Conservation (phyloP, 192 early-diverging fungal species). For the Mortierella hygrophila region DNA sequence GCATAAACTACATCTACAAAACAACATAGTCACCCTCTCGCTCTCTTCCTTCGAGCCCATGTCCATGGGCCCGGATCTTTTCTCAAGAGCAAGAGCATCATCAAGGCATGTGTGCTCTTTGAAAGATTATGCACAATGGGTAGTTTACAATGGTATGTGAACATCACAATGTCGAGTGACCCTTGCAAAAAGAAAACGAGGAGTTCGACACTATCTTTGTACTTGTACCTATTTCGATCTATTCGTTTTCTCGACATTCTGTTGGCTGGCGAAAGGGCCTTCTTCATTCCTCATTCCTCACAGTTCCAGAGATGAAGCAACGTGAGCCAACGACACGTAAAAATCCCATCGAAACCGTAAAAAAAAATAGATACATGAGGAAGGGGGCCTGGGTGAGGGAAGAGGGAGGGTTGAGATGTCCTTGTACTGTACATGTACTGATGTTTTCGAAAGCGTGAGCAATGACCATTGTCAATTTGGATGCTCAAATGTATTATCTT, state of each 20-base stretch:
- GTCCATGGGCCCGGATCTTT: constrained; percentile 5
- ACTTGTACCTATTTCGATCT: background rate
- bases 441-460: no score
- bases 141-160: background rate
- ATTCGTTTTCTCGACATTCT: background rate
- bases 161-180: background rate
- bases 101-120: background rate
- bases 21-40: background rate
- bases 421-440: no score
- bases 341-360: background rate
- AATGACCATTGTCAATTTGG: no score
- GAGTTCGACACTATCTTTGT: background rate
- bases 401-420: background rate
- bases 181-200: constrained; percentile 6
- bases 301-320: background rate
- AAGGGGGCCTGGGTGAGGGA: background rate
- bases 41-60: background rate
- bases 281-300: background rate
- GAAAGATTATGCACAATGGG: background rate
- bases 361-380: background rate
- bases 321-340: background rate
- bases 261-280: background rate
- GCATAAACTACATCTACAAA: background rate
- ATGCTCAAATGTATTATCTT: constrained; percentile 1
- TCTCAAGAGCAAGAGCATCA: background rate